Conservation (phyloP, 2,329 filamentous ascomycete genomes). For the Claviceps capensis region DNA sequence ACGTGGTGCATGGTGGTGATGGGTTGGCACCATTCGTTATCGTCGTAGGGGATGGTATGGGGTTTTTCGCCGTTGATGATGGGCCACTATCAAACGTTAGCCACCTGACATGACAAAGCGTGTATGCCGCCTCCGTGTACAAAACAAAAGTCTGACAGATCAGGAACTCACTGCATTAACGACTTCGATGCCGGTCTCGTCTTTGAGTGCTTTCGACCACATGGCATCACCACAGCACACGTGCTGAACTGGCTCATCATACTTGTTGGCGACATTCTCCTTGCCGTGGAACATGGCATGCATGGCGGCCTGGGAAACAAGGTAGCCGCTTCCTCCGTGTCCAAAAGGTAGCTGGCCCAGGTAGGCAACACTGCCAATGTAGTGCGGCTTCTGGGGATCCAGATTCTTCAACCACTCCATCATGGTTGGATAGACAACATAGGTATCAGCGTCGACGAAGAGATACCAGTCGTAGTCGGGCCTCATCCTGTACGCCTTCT, state of each 20-base stretch:
- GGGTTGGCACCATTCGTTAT: slow-evolving; percentile 40
- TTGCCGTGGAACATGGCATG: slow-evolving; percentile 27
- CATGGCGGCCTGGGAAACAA: slow-evolving; percentile 39
- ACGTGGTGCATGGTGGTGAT: slow-evolving; percentile 44
- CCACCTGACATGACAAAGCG: neutral
- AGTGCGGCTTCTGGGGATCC: slow-evolving; percentile 28
- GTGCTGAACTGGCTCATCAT: slow-evolving; percentile 25
- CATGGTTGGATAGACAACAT: slow-evolving; percentile 39
- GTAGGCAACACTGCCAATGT: slow-evolving; percentile 36
- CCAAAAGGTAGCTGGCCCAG: slow-evolving; percentile 31
- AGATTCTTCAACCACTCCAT: slow-evolving; percentile 32
- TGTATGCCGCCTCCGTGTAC: too few relatives aligned
- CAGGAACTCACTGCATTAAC: slow-evolving; percentile 25
- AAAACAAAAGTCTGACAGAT: neutral
- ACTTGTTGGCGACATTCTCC: slow-evolving; percentile 30
- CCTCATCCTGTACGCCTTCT: slow-evolving; percentile 35
- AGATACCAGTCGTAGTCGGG: slow-evolving; percentile 45
- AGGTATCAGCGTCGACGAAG: slow-evolving; percentile 45
- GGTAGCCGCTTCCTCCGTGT: slow-evolving; percentile 43
- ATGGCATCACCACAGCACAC: slow-evolving; percentile 40
- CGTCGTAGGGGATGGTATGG: slow-evolving; percentile 31
- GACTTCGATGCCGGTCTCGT: slow-evolving; percentile 27
- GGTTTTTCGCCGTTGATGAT: slow-evolving; percentile 44
- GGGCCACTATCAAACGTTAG: slow-evolving; percentile 26
- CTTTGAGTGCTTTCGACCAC: slow-evolving; percentile 30